Base-by-base conservation (phyloP, 2,329 filamentous ascomycete species). In the Xylariaceae sp. region DNA sequence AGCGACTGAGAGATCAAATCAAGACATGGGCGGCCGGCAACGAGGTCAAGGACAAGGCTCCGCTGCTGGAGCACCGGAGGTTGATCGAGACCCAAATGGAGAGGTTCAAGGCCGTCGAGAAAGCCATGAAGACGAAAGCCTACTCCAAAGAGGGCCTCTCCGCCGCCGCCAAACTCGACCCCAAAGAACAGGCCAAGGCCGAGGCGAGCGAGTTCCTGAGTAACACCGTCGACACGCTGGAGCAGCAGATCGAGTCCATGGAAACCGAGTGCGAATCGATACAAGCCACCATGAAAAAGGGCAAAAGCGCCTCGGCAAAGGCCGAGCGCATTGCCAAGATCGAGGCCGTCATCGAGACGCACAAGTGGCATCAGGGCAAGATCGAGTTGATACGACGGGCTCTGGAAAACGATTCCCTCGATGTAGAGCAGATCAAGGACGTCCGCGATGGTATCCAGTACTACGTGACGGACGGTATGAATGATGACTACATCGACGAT, bases 41-140 rank as follows among this genome's bases (percentile, higher is more conserved):
- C 78, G 94, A 99, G 71, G 96, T 99, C 83, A 99, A 99, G 80
- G 94, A 99, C 79, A 99, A 99, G 80, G 88, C 89, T 71, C 93
- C 93, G 64, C 75, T 99, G 69, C 76, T 97, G 67, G 94, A 99
- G 67, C 87, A 99, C 73, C 84, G 94, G 70, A 94, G 92, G 76
- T 82, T 95, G 71, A 99, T 99, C 73, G 94, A 99, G 81, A 96
- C 92, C 77, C 87, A 93, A 89, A 99, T 99, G 94, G 94, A 99
- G 75, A 91, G 90, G 66, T 99, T 99, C 83, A 99, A 99, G 77
- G 93, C 92, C n/a, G 94, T 99, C 48, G 94, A 99, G 74, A 99
- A 99, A 79, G 94, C 96, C 67, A 97, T 99, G 94, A 99, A 99
- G 80, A 99, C 94, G 51, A 99, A 99, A 73, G 94, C 94, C 56